Base-by-base conservation (phyloP, 2,329 filamentous ascomycete species). In the Trichoderma oligosporum region DNA sequence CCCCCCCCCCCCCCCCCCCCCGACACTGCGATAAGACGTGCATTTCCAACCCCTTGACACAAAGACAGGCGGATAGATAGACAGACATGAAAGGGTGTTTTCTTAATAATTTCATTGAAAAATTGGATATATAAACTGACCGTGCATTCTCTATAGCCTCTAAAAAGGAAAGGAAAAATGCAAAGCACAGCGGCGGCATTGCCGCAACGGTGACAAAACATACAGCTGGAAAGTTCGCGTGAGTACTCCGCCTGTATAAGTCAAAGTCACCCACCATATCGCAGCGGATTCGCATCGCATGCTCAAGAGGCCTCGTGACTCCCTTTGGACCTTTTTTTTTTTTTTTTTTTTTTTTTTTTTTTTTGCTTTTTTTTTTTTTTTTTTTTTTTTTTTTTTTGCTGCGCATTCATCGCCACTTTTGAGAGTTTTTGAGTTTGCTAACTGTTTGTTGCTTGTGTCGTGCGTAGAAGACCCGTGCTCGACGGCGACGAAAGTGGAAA, bases 91-190 rank as follows among this genome's bases (percentile, higher is more conserved):
- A 16, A 47, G 52, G 33, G 25, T 31, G 24, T 18, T 22, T 29
- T 49, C 9, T 9, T 20, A 24, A n/a, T n/a, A n/a, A n/a, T n/a
- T n/a, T n/a, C n/a, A 6, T 31, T 31, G 27, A 31, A 31, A 31
- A 31, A 31, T 31, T 6, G 11, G 11, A 31, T 5, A 31, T 31
- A n/a, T n/a, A n/a, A n/a, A n/a, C 51, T 55, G 31, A 55, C 39
- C 24, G 48, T 56, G 42, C 18, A 7, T 39, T 56, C 35, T 14
- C 35, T 36, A n/a, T 35, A 60, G 57, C 41, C 57, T 41, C 51
- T 27, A 60, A 80, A 74, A 81, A 80, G 69, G 73, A 78, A 66
- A 78, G 73, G 70, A 82, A 80, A 72, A 72, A 81, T 79, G 78
- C 74, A 68, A 81, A 75, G 76, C 78, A 81, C 65, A 72, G 71